These are phyloP conservation scores for Prinsepia uniflora DNA, from an alignment of 306 rosid species.

Conservation along the genomic window DNA sequence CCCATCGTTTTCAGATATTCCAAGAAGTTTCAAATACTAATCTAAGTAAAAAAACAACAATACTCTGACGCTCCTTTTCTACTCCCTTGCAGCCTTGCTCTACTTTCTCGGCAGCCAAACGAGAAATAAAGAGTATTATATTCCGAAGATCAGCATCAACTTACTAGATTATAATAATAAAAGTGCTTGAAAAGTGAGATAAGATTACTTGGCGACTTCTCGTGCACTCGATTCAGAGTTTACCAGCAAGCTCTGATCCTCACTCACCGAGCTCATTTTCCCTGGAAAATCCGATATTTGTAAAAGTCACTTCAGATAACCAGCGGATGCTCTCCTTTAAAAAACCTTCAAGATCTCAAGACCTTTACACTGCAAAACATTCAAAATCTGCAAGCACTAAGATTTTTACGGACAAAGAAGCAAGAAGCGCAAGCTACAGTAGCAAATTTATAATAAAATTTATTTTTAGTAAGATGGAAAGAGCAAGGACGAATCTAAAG, in stretches of 20 bases:
- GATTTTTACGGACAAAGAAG: not conserved
- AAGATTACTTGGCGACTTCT: slow-evolving; percentile 37
- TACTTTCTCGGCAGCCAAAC: not conserved
- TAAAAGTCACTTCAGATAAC: not conserved
- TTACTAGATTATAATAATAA: slow-evolving; percentile 6
- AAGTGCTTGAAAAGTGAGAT: not conserved
- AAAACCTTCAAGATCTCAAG: slow-evolving; percentile 16
- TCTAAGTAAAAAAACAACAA: not conserved
- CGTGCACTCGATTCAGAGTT: slow-evolving; percentile 8
- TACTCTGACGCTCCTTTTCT: not conserved
- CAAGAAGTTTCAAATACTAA: no score
- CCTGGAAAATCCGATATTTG: slow-evolving; percentile 1
- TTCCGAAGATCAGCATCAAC: not conserved
- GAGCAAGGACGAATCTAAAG: not conserved
- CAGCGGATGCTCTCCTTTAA: not conserved
- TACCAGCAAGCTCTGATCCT: slow-evolving; percentile 8
- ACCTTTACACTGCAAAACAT: slow-evolving; percentile 11
- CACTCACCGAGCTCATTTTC: slow-evolving; percentile 31
- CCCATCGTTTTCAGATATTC: no score
- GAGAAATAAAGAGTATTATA: not conserved
- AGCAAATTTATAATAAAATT: not conserved
- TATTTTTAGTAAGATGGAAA: not conserved
- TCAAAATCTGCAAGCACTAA: not conserved
- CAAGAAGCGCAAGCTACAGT: not conserved
- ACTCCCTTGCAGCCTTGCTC: no score